Base-by-base conservation (phyloP, 371 early-diverging fungal genomes). In the Rhizopus arrhizus region DNA sequence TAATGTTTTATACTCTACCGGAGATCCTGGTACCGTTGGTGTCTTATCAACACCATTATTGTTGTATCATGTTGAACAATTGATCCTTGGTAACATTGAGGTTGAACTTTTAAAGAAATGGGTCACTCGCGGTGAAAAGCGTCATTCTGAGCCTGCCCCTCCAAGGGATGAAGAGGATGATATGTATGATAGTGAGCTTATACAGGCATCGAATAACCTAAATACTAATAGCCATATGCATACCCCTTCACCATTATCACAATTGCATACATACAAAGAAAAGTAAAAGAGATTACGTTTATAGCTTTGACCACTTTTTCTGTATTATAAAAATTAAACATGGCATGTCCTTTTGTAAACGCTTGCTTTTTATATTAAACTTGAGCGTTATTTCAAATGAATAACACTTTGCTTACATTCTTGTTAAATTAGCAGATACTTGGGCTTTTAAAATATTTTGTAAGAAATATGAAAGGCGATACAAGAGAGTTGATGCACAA, bases 11-110 rank as follows among this genome's bases (percentile, higher is more conserved):
- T 91, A 86, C 62, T 69, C 65, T 22, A 75, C 70, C 31, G 75
- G 65, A 8, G 66, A 82, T 51, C 68, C 76, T 4, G 80, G 79
- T 10, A 57, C 78, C 16, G 73, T 87, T 11, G 91, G 89, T 31
- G 78, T 89, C 5, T 59, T 87, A 47, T 79, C 86, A 0, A 81
- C 87, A 0, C 91, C 91, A 0, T 65, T 91, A 9, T 60, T 91
- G 51, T 73, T 89, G 16, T 91, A 91, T 58, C 90, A 91, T 65
- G 86, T 89, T 15, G 85, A 84, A 55, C 91, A 91, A 46, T 65
- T 91, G 32, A 84, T 89, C 59, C 66, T 86, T 12, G 69, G 69
- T 0, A 69, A 69, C 16, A 69, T 69, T 32, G 69, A 69, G 29
- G 65, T 69, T 9, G 69, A 69, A 42, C 51, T 69, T 2, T 56